Evolutionary conservation across 306 rosid genomes (phyloP).

Genomic region (Vigna reflexopilosa): DNA sequence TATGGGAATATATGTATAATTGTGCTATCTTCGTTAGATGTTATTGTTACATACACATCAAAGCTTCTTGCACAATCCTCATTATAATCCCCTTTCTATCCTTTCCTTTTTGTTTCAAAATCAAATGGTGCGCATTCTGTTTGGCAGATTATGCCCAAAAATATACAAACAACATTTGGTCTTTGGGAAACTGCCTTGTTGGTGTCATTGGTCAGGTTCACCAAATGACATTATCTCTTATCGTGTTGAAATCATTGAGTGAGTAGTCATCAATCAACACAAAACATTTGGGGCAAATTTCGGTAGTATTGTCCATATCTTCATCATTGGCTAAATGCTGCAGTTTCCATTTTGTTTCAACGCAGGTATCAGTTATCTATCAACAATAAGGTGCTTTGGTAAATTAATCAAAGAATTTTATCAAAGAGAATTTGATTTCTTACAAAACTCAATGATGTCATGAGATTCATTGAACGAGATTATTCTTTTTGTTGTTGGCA

Average conservation of each 20-base stretch:
- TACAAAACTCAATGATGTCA: not conserved
- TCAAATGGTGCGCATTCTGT: not conserved
- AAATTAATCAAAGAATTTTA: not conserved
- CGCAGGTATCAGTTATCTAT: not conserved
- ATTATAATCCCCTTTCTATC: not conserved
- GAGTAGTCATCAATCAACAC: too few relatives aligned
- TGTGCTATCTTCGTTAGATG: slow-evolving; percentile 5
- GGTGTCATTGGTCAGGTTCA: not conserved
- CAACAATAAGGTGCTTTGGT: slow-evolving; percentile 1
- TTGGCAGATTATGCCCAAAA: not conserved
- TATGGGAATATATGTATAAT: slow-evolving; percentile 12
- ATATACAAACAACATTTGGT: not conserved
- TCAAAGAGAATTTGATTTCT: not conserved
- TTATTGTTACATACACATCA: not conserved
- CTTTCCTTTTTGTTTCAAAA: not conserved
- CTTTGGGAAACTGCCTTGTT: slow-evolving; percentile 8
- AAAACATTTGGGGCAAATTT: not conserved
- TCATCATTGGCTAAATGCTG: slow-evolving; percentile 5
- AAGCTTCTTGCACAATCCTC: slow-evolving; percentile 1
- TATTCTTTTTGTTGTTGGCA: not conserved
- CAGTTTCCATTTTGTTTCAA: not conserved
- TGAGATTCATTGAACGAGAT: not conserved
- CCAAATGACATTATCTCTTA: not conserved
- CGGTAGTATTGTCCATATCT: not conserved
- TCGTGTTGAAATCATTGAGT: too few relatives aligned